phyloP scores from a whole-genome alignment of 805 yeast species.

The Pichia exigua region DNA sequence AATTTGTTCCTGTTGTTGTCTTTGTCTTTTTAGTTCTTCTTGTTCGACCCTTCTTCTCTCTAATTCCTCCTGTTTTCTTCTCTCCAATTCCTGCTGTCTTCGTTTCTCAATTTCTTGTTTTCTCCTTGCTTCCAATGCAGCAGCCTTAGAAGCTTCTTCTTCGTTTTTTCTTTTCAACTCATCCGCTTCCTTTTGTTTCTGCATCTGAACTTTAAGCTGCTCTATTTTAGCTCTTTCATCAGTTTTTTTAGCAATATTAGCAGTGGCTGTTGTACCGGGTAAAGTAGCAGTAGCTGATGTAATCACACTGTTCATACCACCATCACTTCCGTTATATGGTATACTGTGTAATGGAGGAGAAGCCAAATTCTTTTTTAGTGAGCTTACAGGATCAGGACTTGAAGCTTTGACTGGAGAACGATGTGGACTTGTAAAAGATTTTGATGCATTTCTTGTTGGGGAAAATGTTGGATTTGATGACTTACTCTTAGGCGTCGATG shows the following conservation, averaged over 20 bases:
- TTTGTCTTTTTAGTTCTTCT: not conserved
- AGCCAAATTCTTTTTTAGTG: conserved; percentile 1
- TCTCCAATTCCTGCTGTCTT: conserved; percentile 1
- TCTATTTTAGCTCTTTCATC: conserved; percentile 6
- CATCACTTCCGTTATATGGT: not conserved
- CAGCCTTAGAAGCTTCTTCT: not conserved
- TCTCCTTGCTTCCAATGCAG: conserved; percentile 2
- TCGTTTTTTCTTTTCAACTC: not conserved
- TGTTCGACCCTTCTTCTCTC: not conserved
- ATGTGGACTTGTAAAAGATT: conserved; percentile 4
- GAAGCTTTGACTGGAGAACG: conserved; percentile 6
- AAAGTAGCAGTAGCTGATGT: conserved; percentile 5
- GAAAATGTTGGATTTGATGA: not conserved
- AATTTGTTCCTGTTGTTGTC: not conserved
- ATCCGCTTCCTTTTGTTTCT: conserved; percentile 2
- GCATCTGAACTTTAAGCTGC: conserved; percentile 1
- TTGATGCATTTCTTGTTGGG: not conserved
- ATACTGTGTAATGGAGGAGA: not conserved
- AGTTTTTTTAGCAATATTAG: not conserved
- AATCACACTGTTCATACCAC: not conserved
- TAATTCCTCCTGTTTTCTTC: not conserved
- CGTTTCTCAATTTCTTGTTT: conserved; percentile 2
- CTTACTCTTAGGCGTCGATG: not conserved
- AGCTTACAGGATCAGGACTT: not conserved
- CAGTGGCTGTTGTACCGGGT: conserved; percentile 3